Conservation (phyloP, 257 asterid genomes). For the Przewalskia tangutica region DNA sequence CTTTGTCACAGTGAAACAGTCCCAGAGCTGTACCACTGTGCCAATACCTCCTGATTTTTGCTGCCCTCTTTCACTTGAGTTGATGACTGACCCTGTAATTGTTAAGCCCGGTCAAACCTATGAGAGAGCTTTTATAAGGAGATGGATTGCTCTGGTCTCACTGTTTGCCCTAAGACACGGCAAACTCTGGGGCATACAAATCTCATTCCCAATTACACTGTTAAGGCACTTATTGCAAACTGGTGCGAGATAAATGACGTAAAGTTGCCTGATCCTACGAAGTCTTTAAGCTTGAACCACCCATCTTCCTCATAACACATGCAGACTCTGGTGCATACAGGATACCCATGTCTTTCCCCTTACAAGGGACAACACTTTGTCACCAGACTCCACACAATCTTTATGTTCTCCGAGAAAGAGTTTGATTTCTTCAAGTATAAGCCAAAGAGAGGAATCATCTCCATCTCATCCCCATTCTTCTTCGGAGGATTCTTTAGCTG, state of each 20-base stretch:
- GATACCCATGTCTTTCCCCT: constrained; percentile 5
- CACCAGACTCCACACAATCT: constrained; percentile 29
- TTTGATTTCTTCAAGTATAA: constrained; percentile 25
- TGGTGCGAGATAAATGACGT: constrained; percentile 73
- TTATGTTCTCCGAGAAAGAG: constrained; percentile 34
- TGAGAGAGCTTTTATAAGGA: constrained; percentile 66
- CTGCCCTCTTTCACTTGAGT: constrained; percentile 87
- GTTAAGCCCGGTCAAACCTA: constrained; percentile 93
- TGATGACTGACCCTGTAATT: constrained; percentile 90
- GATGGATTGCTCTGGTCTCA: constrained; percentile 86
- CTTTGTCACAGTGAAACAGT: constrained; percentile 59
- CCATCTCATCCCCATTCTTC: constrained; percentile 49
- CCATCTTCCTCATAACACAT: constrained; percentile 49
- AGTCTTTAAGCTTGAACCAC: constrained; percentile 35
- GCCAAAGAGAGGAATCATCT: constrained; percentile 25
- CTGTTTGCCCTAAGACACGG: constrained; percentile 85
- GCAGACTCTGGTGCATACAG: constrained; percentile 37
- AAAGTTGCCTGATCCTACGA: constrained; percentile 64
- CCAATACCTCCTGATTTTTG: constrained; percentile 24
- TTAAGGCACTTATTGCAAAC: constrained; percentile 72
- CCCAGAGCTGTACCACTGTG: constrained; percentile 16
- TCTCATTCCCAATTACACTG: constrained; percentile 83
- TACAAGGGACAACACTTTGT: constrained; percentile 32
- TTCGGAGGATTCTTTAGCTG: constrained; percentile 44
- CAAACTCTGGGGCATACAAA: constrained; percentile 67